These are phyloP conservation scores for Xylaria multiplex DNA, from an alignment of 2,329 filamentous ascomycete species.

Conservation along the genomic window DNA sequence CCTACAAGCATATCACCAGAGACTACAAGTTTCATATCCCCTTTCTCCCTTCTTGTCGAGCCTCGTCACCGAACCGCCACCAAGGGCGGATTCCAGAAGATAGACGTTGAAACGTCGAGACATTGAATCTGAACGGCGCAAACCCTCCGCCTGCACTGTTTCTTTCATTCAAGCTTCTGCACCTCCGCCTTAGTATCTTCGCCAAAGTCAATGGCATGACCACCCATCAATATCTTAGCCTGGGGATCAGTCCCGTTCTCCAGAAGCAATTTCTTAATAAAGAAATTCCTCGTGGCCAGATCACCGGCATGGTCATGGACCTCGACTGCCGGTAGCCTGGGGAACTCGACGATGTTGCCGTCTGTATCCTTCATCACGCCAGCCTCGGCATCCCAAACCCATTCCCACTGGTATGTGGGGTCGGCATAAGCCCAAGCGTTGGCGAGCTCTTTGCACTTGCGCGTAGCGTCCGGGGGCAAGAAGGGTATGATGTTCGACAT, in stretches of 20 bases:
- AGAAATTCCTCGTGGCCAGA: conserved; percentile 38
- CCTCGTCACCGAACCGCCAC: too few species aligned
- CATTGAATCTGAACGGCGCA: neutral
- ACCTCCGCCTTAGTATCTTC: conserved; percentile 37
- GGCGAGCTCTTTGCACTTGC: conserved; percentile 45
- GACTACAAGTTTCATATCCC: too few species aligned
- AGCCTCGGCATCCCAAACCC: conserved; percentile 45
- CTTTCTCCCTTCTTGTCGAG: too few species aligned
- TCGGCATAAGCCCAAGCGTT: conserved; percentile 49
- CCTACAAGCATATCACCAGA: too few species aligned
- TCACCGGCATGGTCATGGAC: conserved; percentile 37
- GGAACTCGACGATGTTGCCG: conserved; percentile 42
- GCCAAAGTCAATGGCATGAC: conserved; percentile 45
- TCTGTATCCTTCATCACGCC: conserved; percentile 35
- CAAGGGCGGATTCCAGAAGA: too few species aligned
- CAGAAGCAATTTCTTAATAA: conserved; percentile 45
- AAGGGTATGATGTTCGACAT: conserved; percentile 44
- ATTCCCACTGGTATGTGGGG: conserved; percentile 44
- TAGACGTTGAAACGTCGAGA: neutral
- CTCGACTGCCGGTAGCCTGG: conserved; percentile 30
- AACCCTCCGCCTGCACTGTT: neutral
- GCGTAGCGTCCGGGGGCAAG: conserved; percentile 45
- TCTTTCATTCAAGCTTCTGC: conserved; percentile 22
- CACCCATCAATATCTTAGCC: conserved; percentile 42
- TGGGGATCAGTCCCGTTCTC: conserved; percentile 45